Percentiles rank a stretch among this genome's conserved stretches.
Conservation (phyloP, 768 basidiomycete species). For the Cystofilobasidium bisporidii region DNA sequence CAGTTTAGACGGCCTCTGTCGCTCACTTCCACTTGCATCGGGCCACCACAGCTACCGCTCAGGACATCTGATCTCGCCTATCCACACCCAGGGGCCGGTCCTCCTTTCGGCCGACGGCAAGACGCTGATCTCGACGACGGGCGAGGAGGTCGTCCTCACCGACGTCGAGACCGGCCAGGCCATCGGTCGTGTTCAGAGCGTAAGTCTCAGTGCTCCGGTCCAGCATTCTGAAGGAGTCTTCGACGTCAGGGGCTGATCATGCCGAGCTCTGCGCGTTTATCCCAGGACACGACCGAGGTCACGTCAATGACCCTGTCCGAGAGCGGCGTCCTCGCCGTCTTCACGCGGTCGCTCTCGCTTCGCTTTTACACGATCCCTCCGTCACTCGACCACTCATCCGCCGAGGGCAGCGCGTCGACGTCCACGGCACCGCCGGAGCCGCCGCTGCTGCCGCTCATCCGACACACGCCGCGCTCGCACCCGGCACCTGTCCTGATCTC, state of each 20-base stretch:
- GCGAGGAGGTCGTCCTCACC: constrained; percentile 73
- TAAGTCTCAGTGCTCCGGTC: constrained; percentile 46
- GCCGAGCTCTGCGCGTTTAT: no score
- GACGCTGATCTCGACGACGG: constrained; percentile 74
- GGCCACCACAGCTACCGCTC: constrained; percentile 27
- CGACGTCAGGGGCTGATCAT: no score
- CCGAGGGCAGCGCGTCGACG: constrained; percentile 33
- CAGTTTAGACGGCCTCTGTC: background rate
- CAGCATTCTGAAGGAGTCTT: no score
- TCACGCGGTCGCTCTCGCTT: constrained; percentile 69
- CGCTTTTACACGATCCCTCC: constrained; percentile 71
- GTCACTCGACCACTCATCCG: constrained; percentile 16
- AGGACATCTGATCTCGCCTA: constrained; percentile 44
- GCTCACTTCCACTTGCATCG: no score
- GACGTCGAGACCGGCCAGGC: constrained; percentile 62
- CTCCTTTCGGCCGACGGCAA: constrained; percentile 67
- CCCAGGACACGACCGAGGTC: constrained; percentile 72
- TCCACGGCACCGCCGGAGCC: constrained; percentile 44
- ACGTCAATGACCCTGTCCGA: constrained; percentile 74
- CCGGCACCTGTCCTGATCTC: constrained; percentile 90
- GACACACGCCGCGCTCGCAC: constrained; percentile 73
- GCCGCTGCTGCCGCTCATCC: constrained; percentile 46
- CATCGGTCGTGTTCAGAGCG: constrained; percentile 73
- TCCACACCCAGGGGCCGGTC: constrained; percentile 83
- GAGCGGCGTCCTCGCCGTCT: constrained; percentile 55